Evolutionary conservation across 2,329 filamentous ascomycete genomes (phyloP), one percentile per base, ranked within the genome.

Genomic region (Sordariomycetes sp.): DNA sequence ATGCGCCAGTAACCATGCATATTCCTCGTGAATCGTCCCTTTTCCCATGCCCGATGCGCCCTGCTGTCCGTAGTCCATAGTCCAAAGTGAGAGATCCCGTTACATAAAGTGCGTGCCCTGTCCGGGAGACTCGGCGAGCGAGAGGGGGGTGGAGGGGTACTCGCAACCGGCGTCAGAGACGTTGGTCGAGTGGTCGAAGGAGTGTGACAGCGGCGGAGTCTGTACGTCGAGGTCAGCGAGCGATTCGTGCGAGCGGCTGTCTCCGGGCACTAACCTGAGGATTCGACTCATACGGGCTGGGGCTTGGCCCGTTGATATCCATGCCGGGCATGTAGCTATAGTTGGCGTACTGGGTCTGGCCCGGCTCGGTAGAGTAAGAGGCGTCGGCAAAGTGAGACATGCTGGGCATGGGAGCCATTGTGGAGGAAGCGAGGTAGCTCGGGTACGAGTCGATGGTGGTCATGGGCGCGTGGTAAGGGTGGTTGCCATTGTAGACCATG

Each of bases 121-220:
- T n/a, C 68, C 69, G 28, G 81, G 81, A 29, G 80, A 83, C 30
- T 69, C 70, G 21, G 79, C 79, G 73, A 85, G 79, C n/a, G 79
- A 84, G 43, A 82, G 62, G 40, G 82, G 82, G 34, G 82, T 86
- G 28, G 72, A 73, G 24, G 80, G 81, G 58, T 79, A 79, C 43
- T 77, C 71, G 50, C 72, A 78, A 38, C 70, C 69, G 40, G 68
- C 62, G 46, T 79, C 75, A 21, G 74, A 79, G 55, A 73, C 75
- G 48, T 64, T 68, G 40, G 72, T 63, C 34, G 79, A 84, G 53
- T 77, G 72, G 48, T 83, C 79, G 55, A 78, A 83, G 19, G 77
- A 81, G 54, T 82, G 79, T 49, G 79, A 82, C 47, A 86, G 73
- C 51, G 82, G 79, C 61, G 82, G 82, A 57, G 82, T 86, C 82